Evolutionary conservation across 2,329 filamentous ascomycete genomes (phyloP), one percentile per base, ranked within the genome.

Genomic region (Aspergillus sergii): DNA sequence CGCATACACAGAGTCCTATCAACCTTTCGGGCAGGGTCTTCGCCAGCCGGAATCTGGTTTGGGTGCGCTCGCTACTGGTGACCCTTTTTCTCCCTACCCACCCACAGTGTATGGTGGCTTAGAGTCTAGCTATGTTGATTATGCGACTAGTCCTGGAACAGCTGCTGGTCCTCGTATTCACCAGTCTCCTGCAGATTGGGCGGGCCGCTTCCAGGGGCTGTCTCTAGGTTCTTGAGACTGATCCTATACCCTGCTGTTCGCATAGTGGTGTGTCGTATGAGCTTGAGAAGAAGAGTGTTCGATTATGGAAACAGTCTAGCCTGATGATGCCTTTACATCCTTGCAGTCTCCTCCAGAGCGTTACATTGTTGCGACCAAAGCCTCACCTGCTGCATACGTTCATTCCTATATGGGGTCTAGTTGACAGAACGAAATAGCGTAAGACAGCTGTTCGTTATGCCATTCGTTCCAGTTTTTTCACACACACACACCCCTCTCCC

Each of bases 151-250:
- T 60, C 71, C 57, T 79, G 65, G 79, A 77, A 64, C 72, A 79
- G 68, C 66, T 65, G 76, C 59, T 68, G 75, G 68, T 36, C 68
- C 69, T 66, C 75, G 74, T 62, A 71, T 69, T 57, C 78, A 75
- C 63, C 75, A 69, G 54, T 70, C 69, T 28, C 78, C 71, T 19
- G 76, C 83, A 55, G 88, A 91, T 57, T 91, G 89, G 89, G 79
- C 84, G 30, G 80, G 81, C 59, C 78, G 84, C 7, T 92, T 92
- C 74, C 90, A 93, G 74, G 86, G 90, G 11, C 80, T 93, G 21
- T 93, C 91, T 2, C 84, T 93, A 66, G 91, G 91, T 72, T 86
- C 86, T 67, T 82, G 67, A 76, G 50, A 19, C 19, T 55, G 12
- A 23, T n/a, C 9, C 8, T 16, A 32, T 32, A 28, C 28, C 48